Conservation (phyloP, 2,329 filamentous ascomycete species). For the Eutypella sp. region DNA sequence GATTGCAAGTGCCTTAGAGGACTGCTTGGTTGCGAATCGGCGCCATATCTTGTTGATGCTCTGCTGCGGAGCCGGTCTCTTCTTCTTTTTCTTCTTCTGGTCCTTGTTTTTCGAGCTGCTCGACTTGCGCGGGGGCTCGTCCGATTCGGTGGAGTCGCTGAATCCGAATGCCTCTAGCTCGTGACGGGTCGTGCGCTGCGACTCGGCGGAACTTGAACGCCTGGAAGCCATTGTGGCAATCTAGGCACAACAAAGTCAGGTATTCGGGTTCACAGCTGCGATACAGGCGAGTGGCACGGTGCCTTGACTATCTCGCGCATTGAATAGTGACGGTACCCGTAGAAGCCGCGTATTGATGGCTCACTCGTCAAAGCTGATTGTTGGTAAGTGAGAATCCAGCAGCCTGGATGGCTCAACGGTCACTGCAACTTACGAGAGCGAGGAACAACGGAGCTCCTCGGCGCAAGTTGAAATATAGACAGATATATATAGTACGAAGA, state of each 20-base stretch:
- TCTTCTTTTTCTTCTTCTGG: slow-evolving; percentile 55
- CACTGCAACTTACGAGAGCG: neutral
- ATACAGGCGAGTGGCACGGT: too few relatives aligned
- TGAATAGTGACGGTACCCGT: too few relatives aligned
- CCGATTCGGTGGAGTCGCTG: slow-evolving; percentile 46
- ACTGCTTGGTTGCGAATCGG: slow-evolving; percentile 54
- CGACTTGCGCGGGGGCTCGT: slow-evolving; percentile 34
- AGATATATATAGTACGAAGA: neutral
- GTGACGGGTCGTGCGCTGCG: slow-evolving; percentile 4
- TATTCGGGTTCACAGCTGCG: too few relatives aligned
- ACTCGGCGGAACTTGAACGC: neutral
- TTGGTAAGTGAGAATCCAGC: too few relatives aligned
- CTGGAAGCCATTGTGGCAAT: neutral
- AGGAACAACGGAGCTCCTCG: neutral
- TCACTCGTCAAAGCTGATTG: too few relatives aligned
- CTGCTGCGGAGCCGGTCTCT: slow-evolving; percentile 56
- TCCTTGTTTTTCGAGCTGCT: slow-evolving; percentile 27
- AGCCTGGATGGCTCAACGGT: too few relatives aligned
- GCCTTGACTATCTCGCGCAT: too few relatives aligned
- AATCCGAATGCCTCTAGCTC: slow-evolving; percentile 35
- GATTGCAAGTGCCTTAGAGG: slow-evolving; percentile 60
- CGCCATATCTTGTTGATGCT: slow-evolving; percentile 65
- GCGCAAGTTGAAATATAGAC: neutral
- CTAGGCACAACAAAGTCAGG: neutral
- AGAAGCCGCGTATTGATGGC: too few relatives aligned